These are phyloP conservation scores for Rhizopus arrhizus DNA, from an alignment of 371 early-diverging fungal genomes.

Conservation along the genomic window DNA sequence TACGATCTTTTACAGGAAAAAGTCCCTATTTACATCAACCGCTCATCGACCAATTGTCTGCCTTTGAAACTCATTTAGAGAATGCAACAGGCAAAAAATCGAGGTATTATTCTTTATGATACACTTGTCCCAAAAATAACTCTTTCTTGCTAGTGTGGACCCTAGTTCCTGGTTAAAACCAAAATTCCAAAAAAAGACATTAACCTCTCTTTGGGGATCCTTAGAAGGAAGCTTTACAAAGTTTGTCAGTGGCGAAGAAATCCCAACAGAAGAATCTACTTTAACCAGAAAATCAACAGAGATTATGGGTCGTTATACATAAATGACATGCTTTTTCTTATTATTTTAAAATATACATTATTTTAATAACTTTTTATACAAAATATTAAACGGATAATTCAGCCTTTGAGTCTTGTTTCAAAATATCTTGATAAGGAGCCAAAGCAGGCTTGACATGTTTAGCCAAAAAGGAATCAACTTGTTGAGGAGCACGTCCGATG, in stretches of 20 bases:
- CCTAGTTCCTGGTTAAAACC: slow-evolving; percentile 57
- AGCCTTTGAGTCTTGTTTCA: slow-evolving; percentile 58
- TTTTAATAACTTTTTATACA: slow-evolving; percentile 7
- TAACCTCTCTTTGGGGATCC: slow-evolving; percentile 69
- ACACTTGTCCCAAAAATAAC: background rate
- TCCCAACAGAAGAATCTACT: slow-evolving; percentile 40
- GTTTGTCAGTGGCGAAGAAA: slow-evolving; percentile 69
- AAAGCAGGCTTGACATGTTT: slow-evolving; percentile 87
- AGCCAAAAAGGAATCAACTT: slow-evolving; percentile 84
- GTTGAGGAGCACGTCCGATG: slow-evolving; percentile 93
- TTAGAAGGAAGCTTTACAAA: slow-evolving; percentile 74
- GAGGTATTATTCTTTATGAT: slow-evolving; percentile 31
- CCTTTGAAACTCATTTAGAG: slow-evolving; percentile 52
- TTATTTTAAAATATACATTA: background rate
- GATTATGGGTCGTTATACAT: slow-evolving; percentile 36
- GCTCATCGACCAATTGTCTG: slow-evolving; percentile 65
- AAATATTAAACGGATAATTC: slow-evolving; percentile 61
- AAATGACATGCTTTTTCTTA: background rate
- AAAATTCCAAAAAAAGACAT: slow-evolving; percentile 62
- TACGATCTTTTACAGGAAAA: slow-evolving; percentile 71
- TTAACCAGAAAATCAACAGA: slow-evolving; percentile 49
- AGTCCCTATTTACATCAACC: slow-evolving; percentile 77
- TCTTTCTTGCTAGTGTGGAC: slow-evolving; percentile 30
- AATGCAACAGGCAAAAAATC: slow-evolving; percentile 44
- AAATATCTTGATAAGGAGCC: slow-evolving; percentile 68